Conservation (phyloP, 371 early-diverging fungal genomes). For the Zychaea mexicana region DNA sequence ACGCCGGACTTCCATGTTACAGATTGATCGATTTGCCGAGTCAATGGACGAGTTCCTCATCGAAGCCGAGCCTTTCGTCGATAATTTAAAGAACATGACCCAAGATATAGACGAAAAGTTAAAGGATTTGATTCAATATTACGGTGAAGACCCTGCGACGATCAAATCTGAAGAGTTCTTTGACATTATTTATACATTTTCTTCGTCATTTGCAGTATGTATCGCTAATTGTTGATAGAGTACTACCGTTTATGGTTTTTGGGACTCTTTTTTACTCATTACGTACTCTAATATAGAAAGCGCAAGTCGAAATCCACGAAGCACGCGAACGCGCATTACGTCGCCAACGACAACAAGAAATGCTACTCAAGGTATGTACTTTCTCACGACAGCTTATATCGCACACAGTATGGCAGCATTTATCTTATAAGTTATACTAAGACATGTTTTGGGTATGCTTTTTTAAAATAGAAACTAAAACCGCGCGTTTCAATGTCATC, state of each 20-base stretch:
- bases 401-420: too few relatives aligned
- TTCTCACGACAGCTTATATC: too few relatives aligned
- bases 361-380: background rate
- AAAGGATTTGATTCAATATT: conserved; percentile 66
- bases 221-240: background rate
- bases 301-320: conserved; percentile 30
- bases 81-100: conserved; percentile 37
- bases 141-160: conserved; percentile 79
- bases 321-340: conserved; percentile 23
- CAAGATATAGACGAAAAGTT: conserved; percentile 57
- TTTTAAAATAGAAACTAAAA: background rate
- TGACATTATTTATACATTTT: conserved; percentile 55
- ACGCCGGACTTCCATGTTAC: conserved; percentile 36
- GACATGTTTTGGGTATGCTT: background rate
- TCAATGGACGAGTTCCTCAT: conserved; percentile 60
- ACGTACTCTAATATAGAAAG: conserved; percentile 12
- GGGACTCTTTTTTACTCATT: background rate
- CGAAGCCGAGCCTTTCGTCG: conserved; percentile 43
- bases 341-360: conserved; percentile 23
- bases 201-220: conserved; percentile 43
- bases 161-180: conserved; percentile 89
- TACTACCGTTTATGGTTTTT: too few relatives aligned
- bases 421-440: too few relatives aligned
- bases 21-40: conserved; percentile 65
- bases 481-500: conserved; percentile 4